Evolutionary conservation across 2,329 filamentous ascomycete species (phyloP).

Genomic region (Emydomyces testavorans): DNA sequence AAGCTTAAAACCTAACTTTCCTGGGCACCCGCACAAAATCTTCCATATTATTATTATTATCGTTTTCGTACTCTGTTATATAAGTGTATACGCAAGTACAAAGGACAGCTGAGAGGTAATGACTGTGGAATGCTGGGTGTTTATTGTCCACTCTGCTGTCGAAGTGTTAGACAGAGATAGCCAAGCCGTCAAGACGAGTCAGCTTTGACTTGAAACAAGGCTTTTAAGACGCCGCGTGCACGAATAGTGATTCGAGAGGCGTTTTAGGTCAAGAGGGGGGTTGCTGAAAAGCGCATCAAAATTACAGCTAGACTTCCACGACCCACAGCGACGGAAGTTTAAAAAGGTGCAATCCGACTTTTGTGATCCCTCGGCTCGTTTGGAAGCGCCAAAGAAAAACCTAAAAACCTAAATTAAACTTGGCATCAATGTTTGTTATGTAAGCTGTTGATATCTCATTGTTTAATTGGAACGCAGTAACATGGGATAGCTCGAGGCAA

Average conservation of each 20-base stretch:
- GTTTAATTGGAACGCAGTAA: constrained; percentile 1
- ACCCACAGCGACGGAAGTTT: constrained; percentile 5
- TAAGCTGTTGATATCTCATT: constrained; percentile 8
- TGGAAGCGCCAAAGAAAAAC: constrained; percentile 12
- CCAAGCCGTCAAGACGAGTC: too few relatives aligned
- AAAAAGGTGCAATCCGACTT: neutral
- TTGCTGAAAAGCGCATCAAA: neutral
- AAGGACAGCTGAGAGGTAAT: too few relatives aligned
- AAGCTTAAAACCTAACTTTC: constrained; percentile 10
- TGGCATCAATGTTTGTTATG: constrained; percentile 15
- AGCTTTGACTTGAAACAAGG: too few relatives aligned
- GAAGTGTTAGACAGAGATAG: too few relatives aligned
- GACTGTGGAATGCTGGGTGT: neutral
- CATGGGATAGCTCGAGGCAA: constrained; percentile 2
- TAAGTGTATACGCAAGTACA: too few relatives aligned
- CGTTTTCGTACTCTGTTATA: neutral
- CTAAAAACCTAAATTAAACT: constrained; percentile 17
- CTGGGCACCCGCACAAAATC: constrained; percentile 10
- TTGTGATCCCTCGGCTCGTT: constrained; percentile 8
- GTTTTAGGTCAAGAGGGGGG: neutral
- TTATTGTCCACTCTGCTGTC: too few relatives aligned
- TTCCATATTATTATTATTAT: too few relatives aligned
- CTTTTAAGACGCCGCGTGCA: neutral
- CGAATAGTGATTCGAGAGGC: neutral
- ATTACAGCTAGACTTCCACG: constrained; percentile 9